phyloP scores from a whole-genome alignment of 345 rosid species.

The Diplotaxis tenuifolia region DNA sequence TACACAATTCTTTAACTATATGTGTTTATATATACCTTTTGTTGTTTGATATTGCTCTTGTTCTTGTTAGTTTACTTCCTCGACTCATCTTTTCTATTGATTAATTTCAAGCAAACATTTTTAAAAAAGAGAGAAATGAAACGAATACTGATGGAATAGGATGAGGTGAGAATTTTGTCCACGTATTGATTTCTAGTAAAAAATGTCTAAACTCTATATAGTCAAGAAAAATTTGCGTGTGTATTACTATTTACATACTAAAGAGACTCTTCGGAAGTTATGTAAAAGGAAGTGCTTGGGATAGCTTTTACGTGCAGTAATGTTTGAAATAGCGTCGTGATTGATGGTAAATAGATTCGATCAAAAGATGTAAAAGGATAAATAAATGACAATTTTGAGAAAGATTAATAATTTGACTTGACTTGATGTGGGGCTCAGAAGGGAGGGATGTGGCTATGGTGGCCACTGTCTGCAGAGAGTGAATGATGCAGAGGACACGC shows the following conservation, averaged over 20 bases:
- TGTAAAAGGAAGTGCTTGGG: not conserved
- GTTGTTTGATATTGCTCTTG: not conserved
- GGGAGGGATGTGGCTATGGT: constrained; percentile 24
- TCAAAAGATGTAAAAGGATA: not conserved
- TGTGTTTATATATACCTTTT: no score
- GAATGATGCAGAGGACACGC: constrained; percentile 40
- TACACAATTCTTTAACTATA: no score
- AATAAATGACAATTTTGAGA: constrained; percentile 8
- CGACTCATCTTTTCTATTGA: not conserved
- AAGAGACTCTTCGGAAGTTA: not conserved
- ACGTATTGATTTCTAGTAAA: not conserved
- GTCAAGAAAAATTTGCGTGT: not conserved
- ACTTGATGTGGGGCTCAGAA: constrained; percentile 18
- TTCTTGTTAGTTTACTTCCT: not conserved
- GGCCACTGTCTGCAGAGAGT: constrained; percentile 35
- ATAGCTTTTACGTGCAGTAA: constrained; percentile 19
- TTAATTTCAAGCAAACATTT: not conserved
- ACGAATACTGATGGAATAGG: not conserved
- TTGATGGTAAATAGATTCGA: constrained; percentile 32
- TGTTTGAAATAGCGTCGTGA: constrained; percentile 26
- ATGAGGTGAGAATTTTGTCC: not conserved
- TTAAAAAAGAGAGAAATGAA: not conserved
- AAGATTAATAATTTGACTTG: constrained; percentile 33
- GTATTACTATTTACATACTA: not conserved
- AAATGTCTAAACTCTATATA: not conserved